These are phyloP conservation scores for Diplodia seriata DNA, from an alignment of 2,329 filamentous ascomycete genomes.

Conservation along the genomic window DNA sequence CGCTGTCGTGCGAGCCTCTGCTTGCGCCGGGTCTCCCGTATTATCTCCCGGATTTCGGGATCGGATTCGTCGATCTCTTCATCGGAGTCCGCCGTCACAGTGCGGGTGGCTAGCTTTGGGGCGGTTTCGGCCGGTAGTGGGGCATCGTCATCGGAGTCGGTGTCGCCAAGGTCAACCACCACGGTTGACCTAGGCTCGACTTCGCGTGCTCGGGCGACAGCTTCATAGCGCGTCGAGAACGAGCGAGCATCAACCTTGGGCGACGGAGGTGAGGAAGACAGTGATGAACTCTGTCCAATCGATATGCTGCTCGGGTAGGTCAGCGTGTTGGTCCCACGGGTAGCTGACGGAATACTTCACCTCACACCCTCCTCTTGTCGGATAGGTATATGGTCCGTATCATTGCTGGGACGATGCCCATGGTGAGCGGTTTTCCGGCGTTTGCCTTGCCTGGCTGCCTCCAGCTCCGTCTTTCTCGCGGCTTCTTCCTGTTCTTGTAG, in stretches of 20 bases:
- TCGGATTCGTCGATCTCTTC: slow-evolving; percentile 44
- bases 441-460: slow-evolving; percentile 40
- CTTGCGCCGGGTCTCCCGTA: slow-evolving; percentile 34
- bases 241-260: slow-evolving; percentile 35
- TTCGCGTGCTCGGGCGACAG: slow-evolving; percentile 1
- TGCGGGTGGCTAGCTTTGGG: not conserved
- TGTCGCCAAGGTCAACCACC: slow-evolving; percentile 28
- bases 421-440: slow-evolving; percentile 39
- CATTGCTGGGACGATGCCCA: slow-evolving; percentile 35
- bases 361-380: not conserved
- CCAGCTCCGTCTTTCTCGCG: slow-evolving; percentile 38
- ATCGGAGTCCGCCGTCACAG: slow-evolving; percentile 35
- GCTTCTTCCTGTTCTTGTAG: slow-evolving; percentile 39
- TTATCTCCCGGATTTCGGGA: slow-evolving; percentile 41
- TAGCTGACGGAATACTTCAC: not conserved
- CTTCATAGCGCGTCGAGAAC: slow-evolving; percentile 43
- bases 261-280: slow-evolving; percentile 32
- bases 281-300: not conserved
- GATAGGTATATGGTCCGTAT: not conserved
- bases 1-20: slow-evolving; percentile 12
- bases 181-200: not conserved
- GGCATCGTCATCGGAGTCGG: slow-evolving; percentile 9
- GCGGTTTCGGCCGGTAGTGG: not conserved
- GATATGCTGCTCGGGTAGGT: not conserved
- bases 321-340: not conserved